Evolutionary conservation across 495 filamentous ascomycete genomes (phyloP).

Genomic region (Chaetomium tenue): DNA sequence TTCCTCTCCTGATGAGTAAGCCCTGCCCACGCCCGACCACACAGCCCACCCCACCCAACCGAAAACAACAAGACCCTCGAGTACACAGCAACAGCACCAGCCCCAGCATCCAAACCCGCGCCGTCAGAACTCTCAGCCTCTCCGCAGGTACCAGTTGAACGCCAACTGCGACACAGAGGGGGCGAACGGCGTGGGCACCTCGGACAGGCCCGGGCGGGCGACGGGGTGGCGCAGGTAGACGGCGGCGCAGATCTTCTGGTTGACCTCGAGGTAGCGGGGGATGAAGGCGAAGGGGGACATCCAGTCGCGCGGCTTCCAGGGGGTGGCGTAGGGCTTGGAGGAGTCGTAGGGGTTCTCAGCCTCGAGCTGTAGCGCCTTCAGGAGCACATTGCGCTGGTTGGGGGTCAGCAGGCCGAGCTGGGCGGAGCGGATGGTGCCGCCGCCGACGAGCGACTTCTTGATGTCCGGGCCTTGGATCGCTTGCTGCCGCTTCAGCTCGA

Average conservation of each 20-base stretch:
- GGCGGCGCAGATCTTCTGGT: constrained; percentile 90
- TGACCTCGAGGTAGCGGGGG: constrained; percentile 92
- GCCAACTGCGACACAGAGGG: constrained; percentile 64
- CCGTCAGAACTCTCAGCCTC: constrained; percentile 55
- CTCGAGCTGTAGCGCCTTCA: constrained; percentile 35
- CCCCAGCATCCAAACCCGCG: background rate
- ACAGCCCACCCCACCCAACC: too few relatives aligned
- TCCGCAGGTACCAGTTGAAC: constrained; percentile 90
- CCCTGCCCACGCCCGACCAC: too few relatives aligned
- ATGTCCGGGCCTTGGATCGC: constrained; percentile 52
- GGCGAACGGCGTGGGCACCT: constrained; percentile 86
- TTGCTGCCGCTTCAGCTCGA: constrained; percentile 27
- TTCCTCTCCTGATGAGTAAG: background rate
- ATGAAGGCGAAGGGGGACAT: constrained; percentile 94
- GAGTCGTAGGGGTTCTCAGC: constrained; percentile 70
- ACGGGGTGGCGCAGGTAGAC: constrained; percentile 96
- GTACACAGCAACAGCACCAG: too few relatives aligned
- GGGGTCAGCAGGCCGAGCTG: constrained; percentile 11
- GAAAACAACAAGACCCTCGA: too few relatives aligned
- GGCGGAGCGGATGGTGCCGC: background rate
- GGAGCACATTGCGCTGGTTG: constrained; percentile 17
- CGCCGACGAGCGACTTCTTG: background rate
- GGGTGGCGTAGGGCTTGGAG: constrained; percentile 82
- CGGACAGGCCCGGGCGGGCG: constrained; percentile 77
- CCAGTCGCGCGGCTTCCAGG: constrained; percentile 83